Evolutionary conservation across 2,329 filamentous ascomycete species (phyloP), one percentile per base, ranked within the genome.

Genomic region (Fusarium transvaalense): DNA sequence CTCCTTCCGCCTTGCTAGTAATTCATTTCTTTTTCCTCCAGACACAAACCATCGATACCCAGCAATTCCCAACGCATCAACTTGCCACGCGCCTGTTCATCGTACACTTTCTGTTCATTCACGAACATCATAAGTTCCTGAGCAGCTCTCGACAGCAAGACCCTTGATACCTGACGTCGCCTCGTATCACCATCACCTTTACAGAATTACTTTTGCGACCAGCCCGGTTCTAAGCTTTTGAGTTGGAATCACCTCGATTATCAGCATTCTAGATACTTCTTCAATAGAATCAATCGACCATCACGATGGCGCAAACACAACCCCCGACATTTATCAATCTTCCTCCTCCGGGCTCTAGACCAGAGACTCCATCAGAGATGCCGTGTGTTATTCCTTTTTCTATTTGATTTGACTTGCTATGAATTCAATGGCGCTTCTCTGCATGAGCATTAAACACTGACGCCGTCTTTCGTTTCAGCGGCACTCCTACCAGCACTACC

Each of bases 401-500:
- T 41, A 46, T 29, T 37, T 46, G 32, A 47, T 17, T 27, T 55
- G 29, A 38, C 32, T 35, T 41, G n/a, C 38, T 29, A 45, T 55
- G 27, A 32, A 56, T 42, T 21, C 32, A 42, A 61, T 59, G 25
- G 31, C 51, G 29, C 38, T 51, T 29, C 48, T 35, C 32, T 34
- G 4, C 25, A 39, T 56, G 41, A 50, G 57, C 25, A 10, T 17
- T 48, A 15, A 60, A 29, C 52, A 54, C 58, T 66, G 57, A 60
- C 62, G 46, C 63, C 57, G 25, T 59, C 45, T 25, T 45, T 52
- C 56, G 60, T 51, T 70, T 56, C 68, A 97, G 93, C 69, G 94
- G 95, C 75, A 98, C 95, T 4, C 95, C 95, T 5, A 97, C 96
- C 70, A 97, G 93, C 71, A 91, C 92, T 39, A 97, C 93, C 5